Evolutionary conservation across 2,329 filamentous ascomycete genomes (phyloP), one percentile per base, ranked within the genome.

Genomic region (Aspergillus tanneri): DNA sequence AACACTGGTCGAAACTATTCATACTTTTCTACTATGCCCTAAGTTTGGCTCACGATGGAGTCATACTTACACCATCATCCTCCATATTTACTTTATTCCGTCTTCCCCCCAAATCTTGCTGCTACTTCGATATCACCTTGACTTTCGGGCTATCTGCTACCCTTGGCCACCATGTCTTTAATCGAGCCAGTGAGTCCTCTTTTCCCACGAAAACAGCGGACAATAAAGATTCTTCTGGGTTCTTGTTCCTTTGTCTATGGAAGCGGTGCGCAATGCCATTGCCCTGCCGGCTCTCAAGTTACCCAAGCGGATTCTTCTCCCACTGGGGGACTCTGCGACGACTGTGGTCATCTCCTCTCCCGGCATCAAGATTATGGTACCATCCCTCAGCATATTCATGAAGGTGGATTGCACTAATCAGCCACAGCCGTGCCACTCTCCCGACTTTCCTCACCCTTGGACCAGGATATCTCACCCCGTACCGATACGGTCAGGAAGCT

Each of bases 401-500:
- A 19, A 34, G 11, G 30, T 14, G 6, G 16, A 9, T 10, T 18
- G 16, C 10, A 34, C 30, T 34, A 19, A 34, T 10, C 11, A 2
- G 16, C 30, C 9, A 4, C 30, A 34, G 30, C 30, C 14, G 9
- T 9, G 4, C 19, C 30, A 16, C 30, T 8, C 8, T 11, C 30
- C 7, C 7, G 11, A 34, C 7, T 34, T 34, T 18, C 30, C 7
- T 8, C 14, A 3, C 1, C 30, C 12, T 34, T 34, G 10, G 8
- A 8, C 30, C 30, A 18, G 30, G 16, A 34, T 34, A 19, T 34
- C 6, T 34, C 30, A 9, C 30, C 30, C 5, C 30, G 30, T 9
- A 4, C 30, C 30, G 30, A 19, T 18, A 34, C 30, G 14, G 38
- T 48, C 18, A 18, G 35, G 23, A 43, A 23, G 36, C 46, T 52